phyloP scores from a whole-genome alignment of 768 basidiomycete genomes.

The Wakefieldia striispora region DNA sequence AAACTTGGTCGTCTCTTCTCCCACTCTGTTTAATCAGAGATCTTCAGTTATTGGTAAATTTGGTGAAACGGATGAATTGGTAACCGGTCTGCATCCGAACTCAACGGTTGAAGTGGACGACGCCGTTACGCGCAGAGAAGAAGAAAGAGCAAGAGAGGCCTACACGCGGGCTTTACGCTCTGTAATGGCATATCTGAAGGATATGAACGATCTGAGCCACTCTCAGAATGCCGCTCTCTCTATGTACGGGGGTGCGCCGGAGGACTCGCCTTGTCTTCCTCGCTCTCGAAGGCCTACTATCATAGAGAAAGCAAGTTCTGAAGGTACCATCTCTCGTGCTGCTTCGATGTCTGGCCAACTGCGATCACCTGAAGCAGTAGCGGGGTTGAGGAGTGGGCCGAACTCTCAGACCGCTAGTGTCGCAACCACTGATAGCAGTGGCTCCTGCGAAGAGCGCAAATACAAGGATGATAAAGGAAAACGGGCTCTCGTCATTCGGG shows the following conservation, averaged over 20 bases:
- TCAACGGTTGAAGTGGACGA: slow-evolving; percentile 46
- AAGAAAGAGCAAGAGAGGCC: slow-evolving; percentile 67
- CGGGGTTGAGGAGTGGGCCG: slow-evolving; percentile 56
- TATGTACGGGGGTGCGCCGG: slow-evolving; percentile 53
- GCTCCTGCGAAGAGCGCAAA: slow-evolving; percentile 78
- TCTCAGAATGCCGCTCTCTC: slow-evolving; percentile 56
- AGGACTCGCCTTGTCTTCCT: slow-evolving; percentile 35
- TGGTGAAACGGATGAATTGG: slow-evolving; percentile 33
- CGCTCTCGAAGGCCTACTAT: slow-evolving; percentile 70
- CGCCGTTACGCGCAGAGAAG: slow-evolving; percentile 54
- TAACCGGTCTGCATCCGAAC: slow-evolving; percentile 38
- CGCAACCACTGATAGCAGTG: slow-evolving; percentile 67
- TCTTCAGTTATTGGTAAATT: slow-evolving; percentile 40
- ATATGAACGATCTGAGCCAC: slow-evolving; percentile 88
- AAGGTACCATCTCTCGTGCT: slow-evolving; percentile 54
- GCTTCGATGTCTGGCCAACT: slow-evolving; percentile 55
- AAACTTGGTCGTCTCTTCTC: slow-evolving; percentile 61
- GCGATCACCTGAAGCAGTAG: slow-evolving; percentile 63
- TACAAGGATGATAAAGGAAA: slow-evolving; percentile 90
- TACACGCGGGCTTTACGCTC: slow-evolving; percentile 82
- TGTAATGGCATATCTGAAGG: slow-evolving; percentile 93
- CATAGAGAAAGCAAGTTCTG: slow-evolving; percentile 43
- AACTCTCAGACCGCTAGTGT: slow-evolving; percentile 70
- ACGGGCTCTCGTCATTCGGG: slow-evolving; percentile 78
- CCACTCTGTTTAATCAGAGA: slow-evolving; percentile 57